Evolutionary conservation across 805 yeast species (phyloP).

Genomic region (Saccharomycopsis fodiens): DNA sequence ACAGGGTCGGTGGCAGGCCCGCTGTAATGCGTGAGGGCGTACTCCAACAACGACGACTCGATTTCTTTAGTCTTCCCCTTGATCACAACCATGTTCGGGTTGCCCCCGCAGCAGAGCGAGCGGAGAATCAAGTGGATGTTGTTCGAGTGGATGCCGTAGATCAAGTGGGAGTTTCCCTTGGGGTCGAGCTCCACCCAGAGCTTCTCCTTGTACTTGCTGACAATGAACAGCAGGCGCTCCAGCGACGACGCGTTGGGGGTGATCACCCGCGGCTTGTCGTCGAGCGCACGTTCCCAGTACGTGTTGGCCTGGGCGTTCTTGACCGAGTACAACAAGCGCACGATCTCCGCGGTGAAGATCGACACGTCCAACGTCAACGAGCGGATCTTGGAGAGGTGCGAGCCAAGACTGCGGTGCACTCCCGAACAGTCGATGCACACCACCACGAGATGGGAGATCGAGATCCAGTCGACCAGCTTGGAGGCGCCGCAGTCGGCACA

Average conservation of each 20-base stretch:
- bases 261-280: constrained; percentile 24
- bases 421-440: constrained; percentile 85
- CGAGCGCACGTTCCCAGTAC: constrained; percentile 46
- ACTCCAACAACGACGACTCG: constrained; percentile 35
- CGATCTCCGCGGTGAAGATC: constrained; percentile 50
- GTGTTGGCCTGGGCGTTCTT: constrained; percentile 49
- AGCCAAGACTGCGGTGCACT: constrained; percentile 79
- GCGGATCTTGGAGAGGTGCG: constrained; percentile 70
- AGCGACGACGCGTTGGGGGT: constrained; percentile 32
- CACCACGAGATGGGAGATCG: constrained; percentile 62
- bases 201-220: constrained; percentile 54
- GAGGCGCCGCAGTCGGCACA: constrained; percentile 78
- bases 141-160: constrained; percentile 47
- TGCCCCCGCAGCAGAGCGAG: constrained; percentile 41
- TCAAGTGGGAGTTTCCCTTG: constrained; percentile 31
- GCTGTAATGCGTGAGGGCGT: constrained; percentile 43
- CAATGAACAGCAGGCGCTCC: constrained; percentile 51
- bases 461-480: constrained; percentile 77
- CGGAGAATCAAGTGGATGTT: constrained; percentile 37
- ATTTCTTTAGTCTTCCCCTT: constrained; percentile 23
- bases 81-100: constrained; percentile 35
- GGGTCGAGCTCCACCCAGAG: constrained; percentile 31
- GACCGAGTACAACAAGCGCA: constrained; percentile 46
- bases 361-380: constrained; percentile 66
- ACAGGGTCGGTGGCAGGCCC: constrained; percentile 28